Percentiles rank a stretch among this genome's conserved stretches.
These are phyloP conservation scores for Wickerhamiella galacta DNA, from an alignment of 805 yeast species.

Conservation along the genomic window DNA sequence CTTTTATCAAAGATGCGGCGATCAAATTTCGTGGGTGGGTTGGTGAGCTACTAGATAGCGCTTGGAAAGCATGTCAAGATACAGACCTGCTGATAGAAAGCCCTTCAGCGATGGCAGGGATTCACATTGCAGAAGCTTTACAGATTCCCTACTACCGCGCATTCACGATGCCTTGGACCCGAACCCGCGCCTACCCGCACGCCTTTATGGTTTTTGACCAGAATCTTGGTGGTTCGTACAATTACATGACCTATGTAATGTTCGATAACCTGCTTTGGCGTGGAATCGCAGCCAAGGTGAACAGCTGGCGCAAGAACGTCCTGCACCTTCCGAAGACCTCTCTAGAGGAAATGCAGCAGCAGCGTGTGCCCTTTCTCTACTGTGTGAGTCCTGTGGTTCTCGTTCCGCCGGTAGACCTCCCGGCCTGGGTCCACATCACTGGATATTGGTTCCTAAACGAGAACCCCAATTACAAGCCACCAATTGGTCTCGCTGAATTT, in stretches of 20 bases:
- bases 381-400: conserved; percentile 76
- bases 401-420: conserved; percentile 85
- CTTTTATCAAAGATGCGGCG: conserved; percentile 71
- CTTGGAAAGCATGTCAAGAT: conserved; percentile 77
- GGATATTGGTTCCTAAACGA: conserved; percentile 89
- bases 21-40: conserved; percentile 72
- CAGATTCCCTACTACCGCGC: conserved; percentile 85
- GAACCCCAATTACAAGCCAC: conserved; percentile 38
- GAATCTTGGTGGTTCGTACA: conserved; percentile 82
- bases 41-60: conserved; percentile 43
- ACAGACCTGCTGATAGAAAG: conserved; percentile 78
- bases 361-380: conserved; percentile 73
- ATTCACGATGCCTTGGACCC: conserved; percentile 97
- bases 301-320: conserved; percentile 64
- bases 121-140: conserved; percentile 86
- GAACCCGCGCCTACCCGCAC: conserved; percentile 91
- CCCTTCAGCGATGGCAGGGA: conserved; percentile 93
- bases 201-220: conserved; percentile 92
- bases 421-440: conserved; percentile 89
- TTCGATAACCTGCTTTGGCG: conserved; percentile 90
- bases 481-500: conserved; percentile 38
- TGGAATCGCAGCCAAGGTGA: conserved; percentile 75
- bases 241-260: conserved; percentile 79
- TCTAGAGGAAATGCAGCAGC: conserved; percentile 53
- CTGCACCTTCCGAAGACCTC: conserved; percentile 53